Conservation (phyloP, 2,329 filamentous ascomycete species). For the Falciphora oryzae region DNA sequence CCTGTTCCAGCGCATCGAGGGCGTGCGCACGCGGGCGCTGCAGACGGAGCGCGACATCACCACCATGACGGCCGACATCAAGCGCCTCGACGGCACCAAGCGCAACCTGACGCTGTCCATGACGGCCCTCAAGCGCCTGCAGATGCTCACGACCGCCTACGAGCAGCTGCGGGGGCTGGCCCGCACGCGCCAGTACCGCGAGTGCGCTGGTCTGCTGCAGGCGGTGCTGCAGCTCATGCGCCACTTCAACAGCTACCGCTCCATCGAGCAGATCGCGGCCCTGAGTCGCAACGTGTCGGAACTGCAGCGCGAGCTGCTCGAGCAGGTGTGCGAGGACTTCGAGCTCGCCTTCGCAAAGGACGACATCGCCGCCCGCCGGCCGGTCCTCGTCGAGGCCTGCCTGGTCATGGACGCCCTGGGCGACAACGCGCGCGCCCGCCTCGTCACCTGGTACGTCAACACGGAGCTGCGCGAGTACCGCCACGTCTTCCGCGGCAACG, state of each 20-base stretch:
- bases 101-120: slow-evolving; percentile 94
- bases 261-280: slow-evolving; percentile 95
- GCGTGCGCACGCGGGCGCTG: slow-evolving; percentile 79
- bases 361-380: slow-evolving; percentile 66
- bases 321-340: slow-evolving; percentile 99
- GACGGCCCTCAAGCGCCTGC: slow-evolving; percentile 92
- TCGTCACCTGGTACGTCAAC: slow-evolving; percentile 97
- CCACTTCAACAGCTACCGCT: slow-evolving; percentile 96
- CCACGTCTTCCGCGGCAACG: slow-evolving; percentile 91
- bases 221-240: slow-evolving; percentile 97
- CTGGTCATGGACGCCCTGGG: slow-evolving; percentile 92
- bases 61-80: slow-evolving; percentile 98
- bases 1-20: slow-evolving; percentile 92
- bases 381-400: slow-evolving; percentile 78
- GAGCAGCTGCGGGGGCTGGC: slow-evolving; percentile 84
- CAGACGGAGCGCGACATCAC: slow-evolving; percentile 95
- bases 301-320: slow-evolving; percentile 82
- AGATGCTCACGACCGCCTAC: slow-evolving; percentile 99
- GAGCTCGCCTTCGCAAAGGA: slow-evolving; percentile 89
- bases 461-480: slow-evolving; percentile 93
- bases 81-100: slow-evolving; percentile 93
- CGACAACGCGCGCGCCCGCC: slow-evolving; percentile 71
- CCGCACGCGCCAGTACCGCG: slow-evolving; percentile 83
- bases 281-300: slow-evolving; percentile 90
- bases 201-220: slow-evolving; percentile 89